A percentile compares a stretch with the other conserved stretches of the same genome.
These are phyloP conservation scores for Darksidea phi DNA, from an alignment of 495 filamentous ascomycete species.

Conservation along the genomic window DNA sequence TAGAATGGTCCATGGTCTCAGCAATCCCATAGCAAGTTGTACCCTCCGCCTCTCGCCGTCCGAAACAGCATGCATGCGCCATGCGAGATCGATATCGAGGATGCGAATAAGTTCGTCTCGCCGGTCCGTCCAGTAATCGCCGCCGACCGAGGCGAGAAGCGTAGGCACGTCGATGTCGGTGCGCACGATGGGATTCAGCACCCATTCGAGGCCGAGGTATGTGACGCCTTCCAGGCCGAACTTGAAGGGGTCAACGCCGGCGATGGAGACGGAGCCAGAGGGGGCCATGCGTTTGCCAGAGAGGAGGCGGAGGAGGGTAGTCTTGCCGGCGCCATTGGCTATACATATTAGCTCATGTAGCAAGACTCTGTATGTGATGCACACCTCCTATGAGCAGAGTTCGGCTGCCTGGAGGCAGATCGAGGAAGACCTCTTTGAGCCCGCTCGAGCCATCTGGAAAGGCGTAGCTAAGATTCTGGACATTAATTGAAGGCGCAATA, in stretches of 20 bases:
- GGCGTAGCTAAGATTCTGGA: conserved; percentile 77
- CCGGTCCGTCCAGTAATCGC: conserved; percentile 73
- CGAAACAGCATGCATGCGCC: conserved; percentile 92
- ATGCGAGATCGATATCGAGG: conserved; percentile 84
- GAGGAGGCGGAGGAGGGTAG: conserved; percentile 84
- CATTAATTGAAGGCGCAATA: conserved; percentile 58
- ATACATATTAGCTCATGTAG: conserved; percentile 1
- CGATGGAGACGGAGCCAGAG: conserved; percentile 64
- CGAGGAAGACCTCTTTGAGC: conserved; percentile 66
- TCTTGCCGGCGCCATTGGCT: conserved; percentile 97
- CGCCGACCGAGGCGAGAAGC: conserved; percentile 80
- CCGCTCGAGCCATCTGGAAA: conserved; percentile 80
- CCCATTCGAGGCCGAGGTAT: conserved; percentile 97
- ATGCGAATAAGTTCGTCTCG: conserved; percentile 83
- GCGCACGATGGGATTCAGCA: conserved; percentile 93
- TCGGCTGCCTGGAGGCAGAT: conserved; percentile 77
- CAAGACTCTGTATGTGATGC: conserved; percentile 1
- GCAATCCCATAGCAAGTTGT: conserved; percentile 91
- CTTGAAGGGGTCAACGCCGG: conserved; percentile 86
- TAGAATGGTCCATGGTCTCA: conserved; percentile 89
- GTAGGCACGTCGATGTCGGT: conserved; percentile 90
- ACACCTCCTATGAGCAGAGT: conserved; percentile 89
- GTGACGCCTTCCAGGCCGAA: conserved; percentile 85
- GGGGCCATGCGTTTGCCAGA: conserved; percentile 94
- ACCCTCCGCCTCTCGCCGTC: conserved; percentile 91